A percentile compares a stretch with the other conserved stretches of the same genome.
Evolutionary conservation across 139 green algal genomes (phyloP).

Genomic region (Micromonas pusilla): DNA sequence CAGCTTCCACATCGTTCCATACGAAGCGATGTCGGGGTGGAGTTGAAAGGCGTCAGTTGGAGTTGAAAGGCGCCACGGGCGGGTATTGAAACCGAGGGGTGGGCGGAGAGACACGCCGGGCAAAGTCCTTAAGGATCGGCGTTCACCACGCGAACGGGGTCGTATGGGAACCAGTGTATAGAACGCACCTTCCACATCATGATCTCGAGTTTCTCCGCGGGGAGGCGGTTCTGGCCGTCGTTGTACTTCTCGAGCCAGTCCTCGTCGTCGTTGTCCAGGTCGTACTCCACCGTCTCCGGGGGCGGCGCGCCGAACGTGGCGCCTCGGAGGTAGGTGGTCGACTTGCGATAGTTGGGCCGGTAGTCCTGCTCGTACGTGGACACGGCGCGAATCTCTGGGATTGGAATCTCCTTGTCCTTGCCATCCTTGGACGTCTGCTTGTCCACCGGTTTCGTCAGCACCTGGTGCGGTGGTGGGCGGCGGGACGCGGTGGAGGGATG

Average conservation of each 20-base stretch:
- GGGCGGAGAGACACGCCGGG: too few relatives aligned
- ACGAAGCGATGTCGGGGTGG: too few relatives aligned
- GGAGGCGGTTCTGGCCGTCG: constrained; percentile 34
- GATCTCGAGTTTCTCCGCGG: constrained; percentile 54
- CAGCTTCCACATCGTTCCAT: too few relatives aligned
- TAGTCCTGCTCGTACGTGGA: constrained; percentile 46
- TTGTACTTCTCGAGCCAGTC: constrained; percentile 84
- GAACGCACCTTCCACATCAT: too few relatives aligned
- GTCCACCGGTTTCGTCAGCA: constrained; percentile 11
- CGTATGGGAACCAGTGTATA: too few relatives aligned
- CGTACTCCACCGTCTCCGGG: constrained; percentile 71
- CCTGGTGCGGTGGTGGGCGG: not conserved
- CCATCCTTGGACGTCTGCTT: not conserved
- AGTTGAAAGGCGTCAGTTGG: too few relatives aligned
- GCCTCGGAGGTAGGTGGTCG: constrained; percentile 39
- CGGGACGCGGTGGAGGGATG: not conserved
- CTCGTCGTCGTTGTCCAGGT: constrained; percentile 89
- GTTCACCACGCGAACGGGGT: too few relatives aligned
- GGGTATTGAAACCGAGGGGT: too few relatives aligned
- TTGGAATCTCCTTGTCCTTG: constrained; percentile 42
- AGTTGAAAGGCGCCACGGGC: too few relatives aligned
- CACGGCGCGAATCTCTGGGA: constrained; percentile 36
- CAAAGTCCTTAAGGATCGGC: too few relatives aligned
- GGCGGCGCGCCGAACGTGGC: constrained; percentile 16
- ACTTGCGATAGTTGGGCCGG: constrained; percentile 32